Base-by-base conservation (phyloP, 768 basidiomycete genomes). In the Pleurotus ostreatus region DNA sequence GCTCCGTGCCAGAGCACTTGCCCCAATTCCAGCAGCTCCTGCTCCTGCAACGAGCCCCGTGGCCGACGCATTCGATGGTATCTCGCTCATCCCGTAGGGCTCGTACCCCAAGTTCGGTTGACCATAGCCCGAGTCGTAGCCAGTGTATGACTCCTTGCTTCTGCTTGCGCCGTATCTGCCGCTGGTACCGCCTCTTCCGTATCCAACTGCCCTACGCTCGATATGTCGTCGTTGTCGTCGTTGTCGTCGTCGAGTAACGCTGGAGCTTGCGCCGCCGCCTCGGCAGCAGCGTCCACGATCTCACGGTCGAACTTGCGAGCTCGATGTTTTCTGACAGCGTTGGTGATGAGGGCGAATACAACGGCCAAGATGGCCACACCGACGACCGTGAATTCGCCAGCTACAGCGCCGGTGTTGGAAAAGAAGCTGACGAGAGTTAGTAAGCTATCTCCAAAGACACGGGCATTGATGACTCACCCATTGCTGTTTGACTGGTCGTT, bases 271-370 rank as follows among this genome's bases (percentile, higher is more conserved):
- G 81, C 75, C 0, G 79, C 81, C 0, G 88, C 88, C 56, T 82
- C 85, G 2, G 78, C 79, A 0, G 88, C 87, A 0, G 88, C 89
- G 48, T 83, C 84, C 12, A 81, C 84, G 40, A 89, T 82, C 52
- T 91, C 89, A n/a, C 77, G 75, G 65, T 92, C 89, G 62, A 89
- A 85, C 43, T 78, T 75, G 58, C 75, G 67, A 2, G 82, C 83
- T 1, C 85, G 82, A 5, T 85, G 83, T 0, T 88, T 81, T 6
- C 87, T 84, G 60, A 88, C 58, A 58, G 70, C 68, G 56, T 77
- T 82, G 39, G 80, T 77, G 46, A 80, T 58, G 25, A 82, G 58
- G 5, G 72, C 73, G 58, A 90, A 65, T 63, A 80, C 12, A 61
- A 88, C 53, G 7, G 71, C 81, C 46, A 82, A 59, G 18, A 64